Conservation (phyloP, 768 basidiomycete genomes). For the Stropharia rugosoannulata region DNA sequence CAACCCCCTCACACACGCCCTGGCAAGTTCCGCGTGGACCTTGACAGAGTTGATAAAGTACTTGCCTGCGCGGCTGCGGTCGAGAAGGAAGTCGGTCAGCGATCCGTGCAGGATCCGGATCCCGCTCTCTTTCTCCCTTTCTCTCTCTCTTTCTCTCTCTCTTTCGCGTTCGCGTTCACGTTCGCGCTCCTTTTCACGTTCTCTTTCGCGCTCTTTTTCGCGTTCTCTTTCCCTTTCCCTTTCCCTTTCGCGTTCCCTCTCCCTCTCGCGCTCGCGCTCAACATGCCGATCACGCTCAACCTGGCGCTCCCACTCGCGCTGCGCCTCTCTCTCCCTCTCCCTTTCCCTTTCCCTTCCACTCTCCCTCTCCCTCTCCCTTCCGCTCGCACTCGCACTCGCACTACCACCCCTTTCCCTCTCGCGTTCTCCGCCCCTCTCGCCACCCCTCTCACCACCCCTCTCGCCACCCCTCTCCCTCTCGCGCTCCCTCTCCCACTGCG, state of each 20-base stretch:
- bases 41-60: slow-evolving; percentile 28
- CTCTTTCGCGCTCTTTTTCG: neutral
- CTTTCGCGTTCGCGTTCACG: neutral
- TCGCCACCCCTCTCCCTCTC: too few species aligned
- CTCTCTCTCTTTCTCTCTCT: neutral
- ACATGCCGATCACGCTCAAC: too few species aligned
- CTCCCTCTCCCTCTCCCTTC: neutral
- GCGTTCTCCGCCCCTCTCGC: too few species aligned
- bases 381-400: too few species aligned
- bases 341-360: neutral
- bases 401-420: neutral
- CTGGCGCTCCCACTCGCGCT: neutral
- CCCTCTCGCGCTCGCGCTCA: neutral
- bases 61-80: slow-evolving; percentile 22
- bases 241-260: neutral
- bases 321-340: neutral
- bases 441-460: too few species aligned
- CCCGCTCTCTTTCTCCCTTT: slow-evolving; percentile 5
- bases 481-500: neutral
- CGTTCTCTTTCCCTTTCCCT: neutral
- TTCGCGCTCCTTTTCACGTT: neutral
- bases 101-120: slow-evolving; percentile 24
- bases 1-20: slow-evolving; percentile 22
- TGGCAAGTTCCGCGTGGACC: slow-evolving; percentile 26
- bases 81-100: slow-evolving; percentile 26